Conservation (phyloP, 345 rosid genomes). For the Salix viminalis region DNA sequence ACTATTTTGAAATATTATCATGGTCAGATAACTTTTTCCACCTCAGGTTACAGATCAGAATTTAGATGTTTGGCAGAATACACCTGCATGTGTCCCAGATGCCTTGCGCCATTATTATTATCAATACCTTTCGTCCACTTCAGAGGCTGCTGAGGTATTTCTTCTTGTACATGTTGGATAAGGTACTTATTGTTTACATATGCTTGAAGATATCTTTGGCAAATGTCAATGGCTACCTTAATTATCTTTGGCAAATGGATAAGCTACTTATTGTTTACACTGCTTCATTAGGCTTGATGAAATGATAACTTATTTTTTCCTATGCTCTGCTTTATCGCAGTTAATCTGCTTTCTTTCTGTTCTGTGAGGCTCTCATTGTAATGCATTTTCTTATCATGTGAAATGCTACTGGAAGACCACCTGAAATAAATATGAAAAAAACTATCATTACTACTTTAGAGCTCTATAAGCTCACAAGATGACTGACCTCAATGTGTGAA, state of each 20-base stretch:
- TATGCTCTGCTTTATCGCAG: neutral
- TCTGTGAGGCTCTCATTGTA: neutral
- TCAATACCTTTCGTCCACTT: conserved; percentile 91
- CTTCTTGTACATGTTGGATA: conserved; percentile 13
- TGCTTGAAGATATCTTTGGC: neutral
- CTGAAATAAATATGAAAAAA: too few relatives aligned
- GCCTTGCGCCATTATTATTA: conserved; percentile 93
- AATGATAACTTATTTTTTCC: neutral
- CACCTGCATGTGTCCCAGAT: conserved; percentile 84
- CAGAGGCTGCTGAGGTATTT: conserved; percentile 91
- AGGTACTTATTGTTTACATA: conserved; percentile 12
- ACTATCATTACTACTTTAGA: too few relatives aligned
- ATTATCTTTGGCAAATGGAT: too few relatives aligned
- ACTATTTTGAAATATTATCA: neutral
- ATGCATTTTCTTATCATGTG: too few relatives aligned
- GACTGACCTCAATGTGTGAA: too few relatives aligned
- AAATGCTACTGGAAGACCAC: too few relatives aligned
- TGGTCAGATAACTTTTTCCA: conserved; percentile 16
- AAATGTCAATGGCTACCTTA: neutral
- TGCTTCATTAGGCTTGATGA: neutral
- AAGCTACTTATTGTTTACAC: too few relatives aligned
- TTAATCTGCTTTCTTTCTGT: neutral
- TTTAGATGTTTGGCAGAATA: conserved; percentile 78
- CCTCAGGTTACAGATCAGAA: conserved; percentile 91
- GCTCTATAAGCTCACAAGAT: too few relatives aligned